Base-by-base conservation (phyloP, 2,329 filamentous ascomycete species). In the Fusarium newnesense region DNA sequence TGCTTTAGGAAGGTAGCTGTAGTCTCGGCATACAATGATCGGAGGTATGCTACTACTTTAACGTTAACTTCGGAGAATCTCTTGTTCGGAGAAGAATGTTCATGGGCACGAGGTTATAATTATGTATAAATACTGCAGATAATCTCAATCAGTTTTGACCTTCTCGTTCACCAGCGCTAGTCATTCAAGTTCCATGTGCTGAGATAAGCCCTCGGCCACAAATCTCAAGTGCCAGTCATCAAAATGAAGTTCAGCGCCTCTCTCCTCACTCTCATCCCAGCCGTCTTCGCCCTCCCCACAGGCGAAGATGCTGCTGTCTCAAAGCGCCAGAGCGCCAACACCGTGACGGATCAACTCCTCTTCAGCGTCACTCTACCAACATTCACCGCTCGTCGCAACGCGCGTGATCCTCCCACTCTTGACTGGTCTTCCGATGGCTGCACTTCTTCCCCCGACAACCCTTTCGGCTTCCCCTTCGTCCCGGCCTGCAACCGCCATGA, bases 401-500 rank as follows among this genome's bases (percentile, higher is more conserved):
- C 80, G 1, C 75, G 77, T 4, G 75, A 83, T 49, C 87, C 87
- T 2, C 34, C 82, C 0, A 78, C 57, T 3, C 76, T 85, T 1
- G 76, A 83, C 77, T 86, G 84, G 84, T 67, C 72, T 9, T 84
- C 84, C 3, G 83, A 86, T 58, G 83, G 81, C 49, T 86, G 84
- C 80, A 82, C 82, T 8, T 75, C 70, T 1, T 83, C 84, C 4
- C 84, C 84, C 2, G 82, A 86, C 56, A 85, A 85, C 70, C 84
- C 84, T 1, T 81, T 83, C 36, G 81, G 82, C 5, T 87, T 84
- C 74, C 79, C 83, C 16, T 87, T 86, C 43, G 30, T 79, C 7
- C 83, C 81, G 1, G 84, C 82, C 18, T 88, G 87, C 80, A 78
- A 86, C 66, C 86, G 88, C 11, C 88, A 90, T 67, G 88, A 90